phyloP scores from a whole-genome alignment of 78 protist species.

The Dictyostelium intermedium region DNA sequence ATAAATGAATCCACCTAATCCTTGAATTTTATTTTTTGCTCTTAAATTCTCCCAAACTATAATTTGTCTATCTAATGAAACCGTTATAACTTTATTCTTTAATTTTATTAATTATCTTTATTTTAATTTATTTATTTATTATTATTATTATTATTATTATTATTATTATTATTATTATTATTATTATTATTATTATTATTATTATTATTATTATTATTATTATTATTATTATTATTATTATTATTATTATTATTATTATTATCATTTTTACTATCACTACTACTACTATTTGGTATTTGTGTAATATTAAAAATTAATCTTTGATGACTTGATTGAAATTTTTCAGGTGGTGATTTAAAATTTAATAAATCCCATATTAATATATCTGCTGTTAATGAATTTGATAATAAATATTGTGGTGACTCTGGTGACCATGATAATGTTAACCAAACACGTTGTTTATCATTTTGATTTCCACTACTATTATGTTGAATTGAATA shows the following conservation, averaged over 20 bases:
- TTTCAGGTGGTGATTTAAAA: constrained; percentile 23
- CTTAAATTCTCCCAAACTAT: constrained; percentile 41
- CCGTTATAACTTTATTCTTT: neutral
- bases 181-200: too few relatives aligned
- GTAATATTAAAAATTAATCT: constrained; percentile 40
- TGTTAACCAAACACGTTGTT: constrained; percentile 37
- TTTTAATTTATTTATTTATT: neutral
- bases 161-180: too few relatives aligned
- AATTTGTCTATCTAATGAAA: constrained; percentile 55
- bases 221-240: too few relatives aligned
- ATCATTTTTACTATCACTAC: neutral
- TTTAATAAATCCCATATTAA: constrained; percentile 29
- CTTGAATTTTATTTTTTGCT: constrained; percentile 18
- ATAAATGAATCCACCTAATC: constrained; percentile 62
- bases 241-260: too few relatives aligned
- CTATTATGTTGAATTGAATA: neutral
- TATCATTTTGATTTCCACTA: neutral
- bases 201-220: too few relatives aligned
- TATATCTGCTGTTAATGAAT: constrained; percentile 12
- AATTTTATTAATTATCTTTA: neutral
- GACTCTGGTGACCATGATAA: constrained; percentile 1
- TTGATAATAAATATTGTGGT: constrained; percentile 56
- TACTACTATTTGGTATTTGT: neutral
- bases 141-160: neutral
- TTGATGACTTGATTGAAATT: constrained; percentile 16